phyloP scores from a whole-genome alignment of 2,329 filamentous ascomycete genomes.

The Talaromyces pinophilus region DNA sequence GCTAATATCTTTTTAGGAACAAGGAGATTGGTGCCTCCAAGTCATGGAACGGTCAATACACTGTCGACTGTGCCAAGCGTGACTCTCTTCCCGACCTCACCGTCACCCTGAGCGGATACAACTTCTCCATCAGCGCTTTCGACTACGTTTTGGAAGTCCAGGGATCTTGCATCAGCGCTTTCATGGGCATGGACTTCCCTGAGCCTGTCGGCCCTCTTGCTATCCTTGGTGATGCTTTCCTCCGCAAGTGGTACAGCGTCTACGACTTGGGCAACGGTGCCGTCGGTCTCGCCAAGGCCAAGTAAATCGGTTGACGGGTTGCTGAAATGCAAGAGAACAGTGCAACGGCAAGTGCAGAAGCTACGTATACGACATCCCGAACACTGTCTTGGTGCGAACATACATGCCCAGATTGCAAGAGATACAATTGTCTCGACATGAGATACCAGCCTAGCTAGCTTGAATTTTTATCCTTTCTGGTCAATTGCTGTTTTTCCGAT shows the following conservation, averaged over 20 bases:
- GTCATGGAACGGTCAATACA: slow-evolving; percentile 95
- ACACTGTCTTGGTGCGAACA: slow-evolving; percentile 11
- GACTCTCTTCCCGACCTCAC: slow-evolving; percentile 83
- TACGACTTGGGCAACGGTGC: slow-evolving; percentile 90
- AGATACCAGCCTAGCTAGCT: slow-evolving; percentile 15
- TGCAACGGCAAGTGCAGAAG: background rate
- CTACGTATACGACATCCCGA: background rate
- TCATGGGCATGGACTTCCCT: slow-evolving; percentile 93
- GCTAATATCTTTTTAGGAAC: slow-evolving; percentile 58
- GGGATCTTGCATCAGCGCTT: slow-evolving; percentile 93
- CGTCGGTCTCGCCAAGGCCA: slow-evolving; percentile 85
- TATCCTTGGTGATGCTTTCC: slow-evolving; percentile 74
- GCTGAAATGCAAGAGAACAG: background rate
- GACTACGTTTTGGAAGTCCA: slow-evolving; percentile 97
- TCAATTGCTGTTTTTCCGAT: slow-evolving; percentile 16
- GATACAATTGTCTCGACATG: slow-evolving; percentile 14
- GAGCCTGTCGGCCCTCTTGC: slow-evolving; percentile 86
- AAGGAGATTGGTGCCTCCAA: slow-evolving; percentile 98
- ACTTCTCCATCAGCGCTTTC: slow-evolving; percentile 84
- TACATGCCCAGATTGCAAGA: slow-evolving; percentile 12
- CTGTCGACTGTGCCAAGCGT: slow-evolving; percentile 83
- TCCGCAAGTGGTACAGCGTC: slow-evolving; percentile 73
- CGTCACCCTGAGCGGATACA: slow-evolving; percentile 85
- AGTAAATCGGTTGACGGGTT: slow-evolving; percentile 49
- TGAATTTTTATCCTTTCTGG: slow-evolving; percentile 13